Conservation (phyloP, 352 stramenopile genomes). For the Achlya hypogyna region DNA sequence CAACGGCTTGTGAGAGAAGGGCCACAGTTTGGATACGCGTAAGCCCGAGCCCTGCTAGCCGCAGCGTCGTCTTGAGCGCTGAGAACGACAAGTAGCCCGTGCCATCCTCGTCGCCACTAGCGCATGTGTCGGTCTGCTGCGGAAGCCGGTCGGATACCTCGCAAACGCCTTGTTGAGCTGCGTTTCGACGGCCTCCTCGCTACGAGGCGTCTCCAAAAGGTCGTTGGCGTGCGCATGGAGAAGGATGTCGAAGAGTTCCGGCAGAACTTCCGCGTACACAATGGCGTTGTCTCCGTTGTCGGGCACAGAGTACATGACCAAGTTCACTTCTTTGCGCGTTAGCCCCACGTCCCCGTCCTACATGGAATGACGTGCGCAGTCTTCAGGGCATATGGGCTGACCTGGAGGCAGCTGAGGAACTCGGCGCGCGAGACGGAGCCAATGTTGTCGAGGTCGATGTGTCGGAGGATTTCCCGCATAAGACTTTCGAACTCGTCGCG, state of each 20-base stretch:
- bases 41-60: constrained; percentile 55
- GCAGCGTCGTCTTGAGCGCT: constrained; percentile 50
- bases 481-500: constrained; percentile 76
- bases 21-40: constrained; percentile 66
- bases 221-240: constrained; percentile 41
- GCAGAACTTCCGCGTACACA: constrained; percentile 46
- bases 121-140: background rate
- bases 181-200: constrained; percentile 55
- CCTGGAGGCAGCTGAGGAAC: constrained; percentile 54
- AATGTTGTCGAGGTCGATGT: constrained; percentile 42
- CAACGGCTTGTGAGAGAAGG: constrained; percentile 55
- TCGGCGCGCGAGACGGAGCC: constrained; percentile 36
- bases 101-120: constrained; percentile 46
- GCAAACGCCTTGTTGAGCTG: constrained; percentile 68
- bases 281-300: constrained; percentile 27
- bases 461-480: constrained; percentile 66
- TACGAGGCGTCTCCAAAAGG: constrained; percentile 50
- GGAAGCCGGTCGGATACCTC: background rate
- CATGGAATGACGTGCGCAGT: background rate
- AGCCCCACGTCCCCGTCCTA: constrained; percentile 59
- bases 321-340: constrained; percentile 61
- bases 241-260: constrained; percentile 49
- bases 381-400: background rate
- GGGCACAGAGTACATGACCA: constrained; percentile 55
- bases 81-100: constrained; percentile 50